phyloP scores from a whole-genome alignment of 2,329 filamentous ascomycete species.

The Metarhizium album region DNA sequence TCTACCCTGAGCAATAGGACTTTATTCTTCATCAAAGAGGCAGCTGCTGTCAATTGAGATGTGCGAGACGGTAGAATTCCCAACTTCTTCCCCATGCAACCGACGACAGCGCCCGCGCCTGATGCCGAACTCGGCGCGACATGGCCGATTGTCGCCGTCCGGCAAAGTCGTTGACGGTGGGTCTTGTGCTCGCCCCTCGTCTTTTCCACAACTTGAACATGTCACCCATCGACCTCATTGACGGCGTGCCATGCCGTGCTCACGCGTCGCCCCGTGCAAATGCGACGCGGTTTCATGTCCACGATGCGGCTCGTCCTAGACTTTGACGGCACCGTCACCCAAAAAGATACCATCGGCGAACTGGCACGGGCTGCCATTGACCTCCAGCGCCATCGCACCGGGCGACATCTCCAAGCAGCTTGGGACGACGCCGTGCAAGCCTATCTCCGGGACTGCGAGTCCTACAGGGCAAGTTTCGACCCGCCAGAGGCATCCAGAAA shows the following conservation, averaged over 20 bases:
- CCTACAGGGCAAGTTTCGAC: conserved; percentile 24
- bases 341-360: conserved; percentile 38
- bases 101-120: neutral
- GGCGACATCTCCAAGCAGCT: conserved; percentile 22
- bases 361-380: conserved; percentile 34
- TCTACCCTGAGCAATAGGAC: conserved; percentile 1
- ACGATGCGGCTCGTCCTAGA: conserved; percentile 41
- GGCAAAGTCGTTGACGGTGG: too few species aligned
- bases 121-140: neutral
- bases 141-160: neutral
- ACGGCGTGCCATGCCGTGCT: neutral
- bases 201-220: neutral
- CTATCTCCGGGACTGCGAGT: conserved; percentile 32
- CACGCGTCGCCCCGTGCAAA: neutral
- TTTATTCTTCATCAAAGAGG: neutral
- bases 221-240: too few species aligned
- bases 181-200: too few species aligned
- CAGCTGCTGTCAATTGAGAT: neutral
- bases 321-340: conserved; percentile 50
- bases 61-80: neutral
- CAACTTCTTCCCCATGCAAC: neutral
- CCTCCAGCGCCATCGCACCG: conserved; percentile 17
- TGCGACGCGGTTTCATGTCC: neutral
- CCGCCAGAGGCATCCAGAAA: conserved; percentile 22
- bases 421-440: conserved; percentile 36